Evolutionary conservation across 2,329 filamentous ascomycete genomes (phyloP), one percentile per base, ranked within the genome.

Genomic region (Aaosphaeria pasadenensis): DNA sequence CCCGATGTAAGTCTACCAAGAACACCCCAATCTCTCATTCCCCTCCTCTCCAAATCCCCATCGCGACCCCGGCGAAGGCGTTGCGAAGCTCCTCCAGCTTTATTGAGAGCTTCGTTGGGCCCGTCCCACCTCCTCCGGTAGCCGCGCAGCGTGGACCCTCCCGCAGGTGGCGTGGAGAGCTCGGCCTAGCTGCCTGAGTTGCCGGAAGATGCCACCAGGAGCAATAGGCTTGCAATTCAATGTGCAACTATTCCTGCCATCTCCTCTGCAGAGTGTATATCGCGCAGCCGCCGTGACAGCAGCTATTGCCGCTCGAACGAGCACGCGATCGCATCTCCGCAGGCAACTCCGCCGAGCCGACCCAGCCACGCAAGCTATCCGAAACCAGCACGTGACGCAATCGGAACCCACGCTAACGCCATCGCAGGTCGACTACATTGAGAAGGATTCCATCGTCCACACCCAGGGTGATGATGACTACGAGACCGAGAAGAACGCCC

Each of bases 371-470:
- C 62, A 55, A 66, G 61, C 54, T 44, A 38, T 46, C 57, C 49
- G 53, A 52, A 36, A 58, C 58, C 52, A 36, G 46, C 57, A 58
- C 56, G 59, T 60, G 55, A 67, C 57, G 42, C 33, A 36, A n/a
- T 13, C 41, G 35, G 49, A 42, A n/a, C 52, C 17, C 17, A 24
- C 17, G 17, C 17, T 24, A 24, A 24, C 17, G 17, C 33, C 33
- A 36, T 36, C 48, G 56, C 66, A 99, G 94, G 89, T 99, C 69
- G 92, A 96, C 64, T 95, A 90, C 74, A 89, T 99, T 68, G 94
- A 99, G 83, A 89, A 85, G 65, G 94, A 99, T 74, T 91, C 89
- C 44, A 81, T 94, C 60, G 94, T 99, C 63, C 89, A 91, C 77
- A 90, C 89, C 48, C 83, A 95, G 75, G 74, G 73, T 48, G 56